phyloP scores from a whole-genome alignment of 305 asterid species.

The Fraxinus sp. region DNA sequence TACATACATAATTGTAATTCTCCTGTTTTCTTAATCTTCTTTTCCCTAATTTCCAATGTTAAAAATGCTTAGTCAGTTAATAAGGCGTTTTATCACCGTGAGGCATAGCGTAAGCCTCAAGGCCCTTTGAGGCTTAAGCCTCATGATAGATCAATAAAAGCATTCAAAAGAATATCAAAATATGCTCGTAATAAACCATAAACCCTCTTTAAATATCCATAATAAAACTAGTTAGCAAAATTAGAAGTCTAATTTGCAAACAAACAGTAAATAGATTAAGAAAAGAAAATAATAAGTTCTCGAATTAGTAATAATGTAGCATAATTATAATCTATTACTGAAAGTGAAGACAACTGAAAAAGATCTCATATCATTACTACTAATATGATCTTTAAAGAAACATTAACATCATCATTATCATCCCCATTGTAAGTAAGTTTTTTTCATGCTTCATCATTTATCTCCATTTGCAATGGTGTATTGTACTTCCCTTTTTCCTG shows the following conservation, averaged over 20 bases:
- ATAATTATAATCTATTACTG: neutral
- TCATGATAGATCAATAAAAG: neutral
- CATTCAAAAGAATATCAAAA: neutral
- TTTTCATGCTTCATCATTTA: neutral
- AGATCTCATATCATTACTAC: neutral
- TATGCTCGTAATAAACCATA: neutral
- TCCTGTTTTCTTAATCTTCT: neutral
- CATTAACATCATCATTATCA: neutral
- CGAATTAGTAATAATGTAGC: neutral
- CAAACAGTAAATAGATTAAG: neutral
- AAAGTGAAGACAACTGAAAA: neutral
- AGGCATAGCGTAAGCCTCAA: neutral
- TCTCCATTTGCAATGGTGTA: neutral
- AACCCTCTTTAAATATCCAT: neutral
- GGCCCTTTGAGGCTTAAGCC: neutral
- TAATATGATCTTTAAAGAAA: too few species aligned
- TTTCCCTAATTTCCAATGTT: neutral
- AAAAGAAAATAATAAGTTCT: neutral
- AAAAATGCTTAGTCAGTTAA: neutral
- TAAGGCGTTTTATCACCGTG: neutral
- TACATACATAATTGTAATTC: neutral
- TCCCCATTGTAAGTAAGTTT: neutral
- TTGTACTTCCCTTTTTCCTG: neutral
- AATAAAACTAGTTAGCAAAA: neutral
- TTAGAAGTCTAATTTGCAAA: neutral